Base-by-base conservation (phyloP, 2,329 filamentous ascomycete species). In the Cercospora sesami region DNA sequence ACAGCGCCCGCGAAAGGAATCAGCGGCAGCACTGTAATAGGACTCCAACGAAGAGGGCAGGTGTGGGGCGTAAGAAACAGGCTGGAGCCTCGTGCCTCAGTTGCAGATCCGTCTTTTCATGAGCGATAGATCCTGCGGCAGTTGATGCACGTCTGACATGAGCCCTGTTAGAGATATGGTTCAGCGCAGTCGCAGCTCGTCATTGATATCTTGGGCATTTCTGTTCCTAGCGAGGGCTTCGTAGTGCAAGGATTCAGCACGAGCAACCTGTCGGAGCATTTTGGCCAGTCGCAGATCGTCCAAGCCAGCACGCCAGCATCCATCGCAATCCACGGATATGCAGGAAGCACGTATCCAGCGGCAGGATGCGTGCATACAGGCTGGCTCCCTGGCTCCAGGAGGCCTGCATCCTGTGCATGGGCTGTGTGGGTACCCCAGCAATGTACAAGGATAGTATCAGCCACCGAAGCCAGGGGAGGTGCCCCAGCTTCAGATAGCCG, bases 141-240 rank as follows among this genome's bases (percentile, higher is more conserved):
- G 66, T 70, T 65, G 64, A 72, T 71, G 71, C 68, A 71, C 70
- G 72, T 71, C 70, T 75, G 73, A 73, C 71, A 70, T 67, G 60
- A 68, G 68, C 65, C 67, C 57, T 64, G 55, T 64, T 30, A 64
- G 62, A 64, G 62, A 64, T 64, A 45, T 36, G 62, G 62, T 64
- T 64, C 55, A 64, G 62, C 62, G 62, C 62, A 45, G 39, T 39
- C 62, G 23, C 58, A 53, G 60, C 69, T 73, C 68, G 69, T 73
- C 71, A 68, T 71, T 69, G 71, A 72, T 71, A 72, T 70, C 68
- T 69, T 66, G 72, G 71, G 71, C 68, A 66, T 45, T 70, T 70
- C 68, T 67, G 58, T 48, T 57, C 64, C 66, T 67, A 69, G 67
- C 64, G 66, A 68, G 67, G 71, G 68, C 70, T 73, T 66, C 48